Evolutionary conservation across 768 basidiomycete genomes (phyloP).

Genomic region (Favolaschia claudopus): DNA sequence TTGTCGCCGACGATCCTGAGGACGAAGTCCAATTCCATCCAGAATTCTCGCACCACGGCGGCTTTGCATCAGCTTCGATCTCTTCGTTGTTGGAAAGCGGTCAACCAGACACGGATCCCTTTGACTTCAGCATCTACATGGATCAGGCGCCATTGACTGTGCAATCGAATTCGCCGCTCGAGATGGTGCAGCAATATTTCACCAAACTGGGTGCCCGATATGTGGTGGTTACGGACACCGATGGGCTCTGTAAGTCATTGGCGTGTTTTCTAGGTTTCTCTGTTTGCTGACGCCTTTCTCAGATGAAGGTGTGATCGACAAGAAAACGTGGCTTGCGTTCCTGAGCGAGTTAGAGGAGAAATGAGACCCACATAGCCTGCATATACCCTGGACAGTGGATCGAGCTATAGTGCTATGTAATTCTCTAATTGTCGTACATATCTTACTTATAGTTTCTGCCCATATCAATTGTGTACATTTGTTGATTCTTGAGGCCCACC

Average conservation of each 20-base stretch:
- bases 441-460: too few species aligned
- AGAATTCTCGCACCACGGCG: conserved; percentile 45
- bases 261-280: background rate
- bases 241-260: conserved; percentile 87
- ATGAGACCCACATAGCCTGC: conserved; percentile 18
- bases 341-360: conserved; percentile 77
- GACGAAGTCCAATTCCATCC: conserved; percentile 72
- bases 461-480: conserved; percentile 32
- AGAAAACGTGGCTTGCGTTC: conserved; percentile 94
- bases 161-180: conserved; percentile 84
- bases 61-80: conserved; percentile 59
- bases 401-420: too few species aligned
- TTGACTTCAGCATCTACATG: conserved; percentile 90
- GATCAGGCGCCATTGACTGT: conserved; percentile 94
- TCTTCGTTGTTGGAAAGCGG: conserved; percentile 63
- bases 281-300: conserved; percentile 5
- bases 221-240: conserved; percentile 81
- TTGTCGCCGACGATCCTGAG: conserved; percentile 78
- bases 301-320: conserved; percentile 94
- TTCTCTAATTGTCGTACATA: too few species aligned
- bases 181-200: conserved; percentile 93
- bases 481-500: conserved; percentile 21
- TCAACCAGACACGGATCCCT: conserved; percentile 53
- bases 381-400: background rate
- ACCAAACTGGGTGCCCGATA: conserved; percentile 93